phyloP scores from a whole-genome alignment of 257 asterid species.

The Dorcoceras hygrometricum region DNA sequence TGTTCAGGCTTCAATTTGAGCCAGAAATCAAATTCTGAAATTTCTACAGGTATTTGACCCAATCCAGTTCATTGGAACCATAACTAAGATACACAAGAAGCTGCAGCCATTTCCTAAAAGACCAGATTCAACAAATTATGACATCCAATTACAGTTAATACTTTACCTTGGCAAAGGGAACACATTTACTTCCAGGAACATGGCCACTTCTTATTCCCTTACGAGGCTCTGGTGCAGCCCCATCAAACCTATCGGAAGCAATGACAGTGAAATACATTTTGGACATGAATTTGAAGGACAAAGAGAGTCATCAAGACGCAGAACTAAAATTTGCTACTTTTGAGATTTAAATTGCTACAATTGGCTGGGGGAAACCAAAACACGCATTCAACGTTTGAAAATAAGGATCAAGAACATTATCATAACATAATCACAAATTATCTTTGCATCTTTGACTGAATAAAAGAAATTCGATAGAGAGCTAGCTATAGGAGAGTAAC shows the following conservation, averaged over 20 bases:
- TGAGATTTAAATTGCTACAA: not conserved
- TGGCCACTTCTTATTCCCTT: conserved; percentile 21
- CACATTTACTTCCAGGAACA: conserved; percentile 17
- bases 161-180: conserved; percentile 15
- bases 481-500: not conserved
- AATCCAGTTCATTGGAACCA: not conserved
- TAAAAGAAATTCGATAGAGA: not conserved
- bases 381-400: no score
- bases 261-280: not conserved
- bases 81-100: not conserved
- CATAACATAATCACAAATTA: no score
- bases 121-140: not conserved
- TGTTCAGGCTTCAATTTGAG: not conserved
- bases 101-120: not conserved
- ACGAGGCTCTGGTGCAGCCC: conserved; percentile 18
- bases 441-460: no score
- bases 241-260: conserved; percentile 1
- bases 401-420: no score
- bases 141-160: not conserved
- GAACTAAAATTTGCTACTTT: not conserved
- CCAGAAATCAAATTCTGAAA: not conserved
- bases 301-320: not conserved
- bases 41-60: not conserved
- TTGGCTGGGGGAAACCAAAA: no score
- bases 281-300: not conserved